These are phyloP conservation scores for Phytophthora quininea DNA, from an alignment of 352 stramenopile species.

Conservation along the genomic window DNA sequence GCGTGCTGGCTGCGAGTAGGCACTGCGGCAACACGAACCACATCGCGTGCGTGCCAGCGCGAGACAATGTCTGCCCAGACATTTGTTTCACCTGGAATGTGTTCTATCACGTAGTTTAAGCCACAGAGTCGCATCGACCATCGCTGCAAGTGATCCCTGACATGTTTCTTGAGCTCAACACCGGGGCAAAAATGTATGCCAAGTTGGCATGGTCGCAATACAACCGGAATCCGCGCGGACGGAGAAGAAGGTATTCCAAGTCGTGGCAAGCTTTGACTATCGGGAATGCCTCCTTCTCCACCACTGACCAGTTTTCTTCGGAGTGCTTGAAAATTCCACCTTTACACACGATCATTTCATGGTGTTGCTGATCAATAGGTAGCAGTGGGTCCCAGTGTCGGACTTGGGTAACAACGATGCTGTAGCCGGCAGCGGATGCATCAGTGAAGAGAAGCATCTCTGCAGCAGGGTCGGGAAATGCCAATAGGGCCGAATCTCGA, in stretches of 20 bases:
- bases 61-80: constrained; percentile 15
- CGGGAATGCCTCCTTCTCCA: constrained; percentile 20
- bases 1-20: neutral
- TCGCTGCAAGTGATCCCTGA: constrained; percentile 9
- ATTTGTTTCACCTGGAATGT: constrained; percentile 13
- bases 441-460: neutral
- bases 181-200: constrained; percentile 23
- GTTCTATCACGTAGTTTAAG: constrained; percentile 25
- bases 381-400: neutral
- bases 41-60: constrained; percentile 1
- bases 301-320: constrained; percentile 13
- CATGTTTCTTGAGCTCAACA: constrained; percentile 15
- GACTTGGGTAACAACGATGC: constrained; percentile 13
- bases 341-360: constrained; percentile 10
- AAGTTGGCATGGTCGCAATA: constrained; percentile 31
- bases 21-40: neutral
- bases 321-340: constrained; percentile 7
- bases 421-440: neutral
- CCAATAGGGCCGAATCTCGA: neutral
- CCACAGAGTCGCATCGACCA: constrained; percentile 18
- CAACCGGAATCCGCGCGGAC: constrained; percentile 8
- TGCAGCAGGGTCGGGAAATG: neutral
- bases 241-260: constrained; percentile 12
- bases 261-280: constrained; percentile 12
- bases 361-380: constrained; percentile 5